Evolutionary conservation across 2,329 filamentous ascomycete species (phyloP), one percentile per base, ranked within the genome.

Genomic region (Xylariaceae sp.): DNA sequence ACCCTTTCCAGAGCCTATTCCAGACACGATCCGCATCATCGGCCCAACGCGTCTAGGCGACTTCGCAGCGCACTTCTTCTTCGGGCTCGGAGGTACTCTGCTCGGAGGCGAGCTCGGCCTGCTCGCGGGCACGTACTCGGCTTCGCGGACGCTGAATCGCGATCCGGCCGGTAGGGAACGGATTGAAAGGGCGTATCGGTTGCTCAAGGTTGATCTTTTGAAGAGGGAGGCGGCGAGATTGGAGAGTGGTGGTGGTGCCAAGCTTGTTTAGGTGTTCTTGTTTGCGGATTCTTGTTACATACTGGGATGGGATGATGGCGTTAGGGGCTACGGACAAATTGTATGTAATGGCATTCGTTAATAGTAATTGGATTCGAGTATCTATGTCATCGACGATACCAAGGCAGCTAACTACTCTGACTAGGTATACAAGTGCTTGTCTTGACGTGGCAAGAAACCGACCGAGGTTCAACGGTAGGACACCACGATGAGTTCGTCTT

Each of bases 101-200:
- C 63, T 89, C 4, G 85, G 85, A 6, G 86, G 86, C 6, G 86
- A 89, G 73, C 72, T 79, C 10, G 86, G 86, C 0, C 73, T 88
- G 51, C 63, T 88, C 59, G 79, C 78, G 0, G 86, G 87, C 0
- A 79, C 78, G 0, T 77, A 77, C 51, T 77, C 79, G 4, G 85
- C 83, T 2, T 76, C 79, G 37, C 75, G 80, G 44, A 74, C 74
- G 0, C 81, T 89, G 56, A 76, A 74, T 0, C 71, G 71, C 30
- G 82, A 88, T 65, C 77, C 82, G 0, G 82, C 81, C 57, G 76
- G 77, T 13, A 77, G 75, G 63, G 73, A 76, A 65, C 76, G 86
- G 63, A 84, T 89, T 57, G 83, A 88, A 72, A 79, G 73, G 55
- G 87, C 86, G 0, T 88, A 87, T 62, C 77, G 81, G 64, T 78